Base-by-base conservation (phyloP, 495 filamentous ascomycete species). In the Xylaria telfairii region DNA sequence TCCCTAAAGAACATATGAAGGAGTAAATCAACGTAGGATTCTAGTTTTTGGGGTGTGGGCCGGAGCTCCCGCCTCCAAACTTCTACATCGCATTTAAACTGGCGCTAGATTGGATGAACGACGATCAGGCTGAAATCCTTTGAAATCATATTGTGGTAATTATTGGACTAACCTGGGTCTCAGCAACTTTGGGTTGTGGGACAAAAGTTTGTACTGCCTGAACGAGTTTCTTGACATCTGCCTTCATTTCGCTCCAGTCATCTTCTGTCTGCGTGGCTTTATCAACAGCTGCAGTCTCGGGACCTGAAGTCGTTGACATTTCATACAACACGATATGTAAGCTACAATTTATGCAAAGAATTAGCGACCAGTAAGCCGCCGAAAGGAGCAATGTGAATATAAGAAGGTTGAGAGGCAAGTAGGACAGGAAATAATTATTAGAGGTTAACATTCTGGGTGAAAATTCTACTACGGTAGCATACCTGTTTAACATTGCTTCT, bases 221-320 rank as follows among this genome's bases (percentile, higher is more conserved):
- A 24, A 54, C 8, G 6, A 54, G 7, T 10, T 37, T 13, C 56
- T 60, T 60, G 6, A 60, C 32, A 19, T 60, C 56, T 24, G 56
- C 32, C 32, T 60, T 60, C 8, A 37, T 21, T 30, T 60, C 56
- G 56, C 10, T 7, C 56, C 56, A 60, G n/a, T 60, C 56, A 37
- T 60, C 56, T 24, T 60, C 56, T 17, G 56, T 60, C 56, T 39
- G 56, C 56, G 32, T 39, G 7, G 56, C 56, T 21, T 39, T 59
- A 21, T 30, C 5, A 6, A 24, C 6, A 21, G 32, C 56, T 54
- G 1, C 49, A 0, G 21, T 2, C 9, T 54, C 9, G 49, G 49
- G 3, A 28, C 24, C 49, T 3, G 49, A 54, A 28, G 21, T 4
- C 39, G 39, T 12, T 10, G 49, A 26, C 49, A 54, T 54, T 24